These are phyloP conservation scores for Cordyceps militaris DNA, from an alignment of 2,329 filamentous ascomycete species.

Conservation along the genomic window DNA sequence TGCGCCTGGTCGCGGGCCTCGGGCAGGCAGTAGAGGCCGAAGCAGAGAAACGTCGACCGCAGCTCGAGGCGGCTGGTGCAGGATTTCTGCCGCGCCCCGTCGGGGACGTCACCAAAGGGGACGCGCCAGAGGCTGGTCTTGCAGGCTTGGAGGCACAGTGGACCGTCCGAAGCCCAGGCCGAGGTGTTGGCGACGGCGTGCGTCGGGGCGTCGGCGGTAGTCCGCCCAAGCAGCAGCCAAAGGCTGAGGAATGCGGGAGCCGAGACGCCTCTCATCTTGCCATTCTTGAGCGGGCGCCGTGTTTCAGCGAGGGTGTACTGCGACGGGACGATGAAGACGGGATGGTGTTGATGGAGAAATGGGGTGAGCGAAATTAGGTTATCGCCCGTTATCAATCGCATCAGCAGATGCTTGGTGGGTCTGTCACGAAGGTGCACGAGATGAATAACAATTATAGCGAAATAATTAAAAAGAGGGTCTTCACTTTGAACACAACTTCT, in stretches of 20 bases:
- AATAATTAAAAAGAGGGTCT: too few relatives aligned
- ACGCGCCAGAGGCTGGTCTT: conserved; percentile 21
- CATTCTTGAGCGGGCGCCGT: background rate
- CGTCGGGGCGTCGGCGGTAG: background rate
- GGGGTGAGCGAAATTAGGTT: background rate
- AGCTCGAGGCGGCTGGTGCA: conserved; percentile 26
- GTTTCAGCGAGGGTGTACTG: background rate
- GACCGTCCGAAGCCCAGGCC: conserved; percentile 1
- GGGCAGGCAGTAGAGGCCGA: conserved; percentile 28
- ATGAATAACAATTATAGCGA: background rate
- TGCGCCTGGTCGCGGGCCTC: conserved; percentile 21
- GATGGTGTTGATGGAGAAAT: background rate
- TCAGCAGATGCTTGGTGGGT: background rate
- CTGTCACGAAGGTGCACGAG: background rate
- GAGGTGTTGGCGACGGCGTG: background rate
- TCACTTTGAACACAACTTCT: too few relatives aligned
- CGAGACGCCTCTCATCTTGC: background rate
- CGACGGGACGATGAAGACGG: background rate
- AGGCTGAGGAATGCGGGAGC: background rate
- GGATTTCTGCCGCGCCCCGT: conserved; percentile 19
- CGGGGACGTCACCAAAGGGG: conserved; percentile 27
- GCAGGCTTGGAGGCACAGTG: conserved; percentile 28
- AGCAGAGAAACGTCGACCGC: conserved; percentile 32
- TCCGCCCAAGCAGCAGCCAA: background rate
- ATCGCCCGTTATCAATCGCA: conserved; percentile 4